Conservation (phyloP, 2,329 filamentous ascomycete genomes). For the Microcyclospora tardicrescens region DNA sequence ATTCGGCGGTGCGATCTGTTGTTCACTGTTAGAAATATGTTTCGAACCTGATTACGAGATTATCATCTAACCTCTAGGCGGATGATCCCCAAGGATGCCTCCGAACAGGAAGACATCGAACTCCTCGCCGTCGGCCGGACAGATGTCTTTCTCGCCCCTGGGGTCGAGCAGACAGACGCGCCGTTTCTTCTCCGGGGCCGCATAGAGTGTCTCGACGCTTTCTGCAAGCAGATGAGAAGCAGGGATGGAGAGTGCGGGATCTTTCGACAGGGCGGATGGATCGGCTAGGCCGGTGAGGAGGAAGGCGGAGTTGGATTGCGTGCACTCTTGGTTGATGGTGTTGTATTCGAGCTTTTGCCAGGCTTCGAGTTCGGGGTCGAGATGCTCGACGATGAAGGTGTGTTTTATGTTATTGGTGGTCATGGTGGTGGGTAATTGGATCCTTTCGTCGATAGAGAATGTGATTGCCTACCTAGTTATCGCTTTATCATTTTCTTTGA, state of each 20-base stretch:
- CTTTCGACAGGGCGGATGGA: constrained; percentile 3
- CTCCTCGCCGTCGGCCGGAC: constrained; percentile 63
- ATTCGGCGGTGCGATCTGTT: constrained; percentile 82
- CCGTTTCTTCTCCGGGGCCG: constrained; percentile 46
- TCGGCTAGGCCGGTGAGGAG: constrained; percentile 32
- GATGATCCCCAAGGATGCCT: constrained; percentile 90
- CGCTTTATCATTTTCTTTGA: no score
- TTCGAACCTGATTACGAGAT: not conserved
- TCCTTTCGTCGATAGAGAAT: no score
- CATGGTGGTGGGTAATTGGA: not conserved
- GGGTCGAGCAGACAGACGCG: constrained; percentile 85
- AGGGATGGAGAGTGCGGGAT: constrained; percentile 5
- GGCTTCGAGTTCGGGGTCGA: constrained; percentile 82
- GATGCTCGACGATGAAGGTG: constrained; percentile 89
- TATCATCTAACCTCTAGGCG: constrained; percentile 57
- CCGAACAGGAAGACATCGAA: constrained; percentile 95
- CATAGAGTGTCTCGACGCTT: constrained; percentile 72
- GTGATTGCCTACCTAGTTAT: no score
- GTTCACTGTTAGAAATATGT: not conserved
- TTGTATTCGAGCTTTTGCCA: constrained; percentile 94
- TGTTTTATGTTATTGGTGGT: constrained; percentile 29
- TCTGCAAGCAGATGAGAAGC: constrained; percentile 3
- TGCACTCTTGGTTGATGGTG: constrained; percentile 71
- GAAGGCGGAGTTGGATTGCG: constrained; percentile 35
- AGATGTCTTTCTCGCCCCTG: constrained; percentile 64